These are phyloP conservation scores for Vitellaria paradoxa DNA, from an alignment of 179 eudicot genomes.

Conservation along the genomic window DNA sequence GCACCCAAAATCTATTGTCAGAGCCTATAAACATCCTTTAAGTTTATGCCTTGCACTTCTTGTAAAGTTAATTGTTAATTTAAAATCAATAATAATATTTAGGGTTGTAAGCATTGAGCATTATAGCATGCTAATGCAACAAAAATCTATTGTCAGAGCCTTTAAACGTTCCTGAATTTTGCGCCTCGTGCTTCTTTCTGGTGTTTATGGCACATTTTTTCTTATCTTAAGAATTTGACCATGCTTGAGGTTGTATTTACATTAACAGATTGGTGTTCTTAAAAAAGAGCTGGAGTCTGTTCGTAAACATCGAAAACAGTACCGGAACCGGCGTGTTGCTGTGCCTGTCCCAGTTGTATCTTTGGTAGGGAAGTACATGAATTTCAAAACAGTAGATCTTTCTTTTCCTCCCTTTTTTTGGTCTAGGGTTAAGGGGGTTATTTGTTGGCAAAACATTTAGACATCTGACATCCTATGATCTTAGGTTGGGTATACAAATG, in stretches of 20 bases:
- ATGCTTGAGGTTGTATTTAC: slow-evolving; percentile 6
- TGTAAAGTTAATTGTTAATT: not conserved
- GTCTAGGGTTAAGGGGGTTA: not conserved
- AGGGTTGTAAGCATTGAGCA: slow-evolving; percentile 4
- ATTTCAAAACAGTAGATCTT: not conserved
- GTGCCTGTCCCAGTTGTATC: slow-evolving; percentile 98
- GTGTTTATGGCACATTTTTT: not conserved
- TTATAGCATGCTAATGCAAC: not conserved
- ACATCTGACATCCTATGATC: not conserved
- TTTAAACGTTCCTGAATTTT: not conserved
- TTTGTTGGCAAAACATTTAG: not conserved
- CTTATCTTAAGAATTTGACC: slow-evolving; percentile 14
- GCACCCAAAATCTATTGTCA: no score
- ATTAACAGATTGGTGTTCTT: slow-evolving; percentile 65
- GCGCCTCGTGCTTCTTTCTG: not conserved
- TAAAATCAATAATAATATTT: not conserved
- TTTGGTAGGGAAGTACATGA: slow-evolving; percentile 54
- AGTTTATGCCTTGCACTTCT: no score
- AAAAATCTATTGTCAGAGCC: not conserved
- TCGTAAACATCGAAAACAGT: slow-evolving; percentile 87
- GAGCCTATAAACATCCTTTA: no score
- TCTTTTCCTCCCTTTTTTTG: not conserved
- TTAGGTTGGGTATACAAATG: slow-evolving; percentile 99
- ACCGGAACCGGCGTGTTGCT: slow-evolving; percentile 71
- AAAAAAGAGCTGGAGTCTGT: slow-evolving; percentile 92